These are phyloP conservation scores for Sarocladiaceae sp. DNA, from an alignment of 2,329 filamentous ascomycete genomes.

Conservation along the genomic window DNA sequence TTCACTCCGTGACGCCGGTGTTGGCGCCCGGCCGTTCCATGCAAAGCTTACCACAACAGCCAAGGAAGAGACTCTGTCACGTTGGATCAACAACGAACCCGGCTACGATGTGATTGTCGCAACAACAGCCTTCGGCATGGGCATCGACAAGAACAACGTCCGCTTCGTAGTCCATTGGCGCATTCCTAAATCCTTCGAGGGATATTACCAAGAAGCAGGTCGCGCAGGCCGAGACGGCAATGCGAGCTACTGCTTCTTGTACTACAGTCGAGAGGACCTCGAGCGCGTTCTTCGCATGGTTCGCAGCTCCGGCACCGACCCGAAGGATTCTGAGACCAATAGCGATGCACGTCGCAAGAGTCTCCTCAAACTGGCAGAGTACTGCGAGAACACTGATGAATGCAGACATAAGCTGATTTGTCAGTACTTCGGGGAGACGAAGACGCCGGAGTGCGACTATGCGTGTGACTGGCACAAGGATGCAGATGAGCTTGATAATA, in stretches of 20 bases:
- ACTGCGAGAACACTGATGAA: conserved; percentile 70
- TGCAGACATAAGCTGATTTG: conserved; percentile 77
- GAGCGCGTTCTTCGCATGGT: conserved; percentile 64
- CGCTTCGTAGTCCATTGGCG: conserved; percentile 95
- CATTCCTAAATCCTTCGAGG: conserved; percentile 88
- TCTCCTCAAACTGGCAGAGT: conserved; percentile 65
- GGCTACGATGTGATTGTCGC: conserved; percentile 92
- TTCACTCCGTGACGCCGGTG: conserved; percentile 61
- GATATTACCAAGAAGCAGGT: conserved; percentile 93
- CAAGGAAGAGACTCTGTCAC: conserved; percentile 66
- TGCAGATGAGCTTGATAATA: conserved; percentile 47
- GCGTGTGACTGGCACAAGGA: conserved; percentile 80
- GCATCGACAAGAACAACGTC: conserved; percentile 92
- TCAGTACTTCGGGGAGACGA: conserved; percentile 69
- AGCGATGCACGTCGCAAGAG: conserved; percentile 54
- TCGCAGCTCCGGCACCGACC: conserved; percentile 29
- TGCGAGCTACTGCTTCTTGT: conserved; percentile 80
- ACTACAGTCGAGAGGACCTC: conserved; percentile 84
- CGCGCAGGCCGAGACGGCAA: conserved; percentile 87
- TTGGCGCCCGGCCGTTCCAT: conserved; percentile 72
- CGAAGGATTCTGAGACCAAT: conserved; percentile 25
- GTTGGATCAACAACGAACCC: conserved; percentile 68
- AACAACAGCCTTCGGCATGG: conserved; percentile 96
- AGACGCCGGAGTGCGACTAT: conserved; percentile 59
- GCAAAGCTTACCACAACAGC: conserved; percentile 62